phyloP scores from a whole-genome alignment of 192 early-diverging fungal species.

The Podila verticillata region DNA sequence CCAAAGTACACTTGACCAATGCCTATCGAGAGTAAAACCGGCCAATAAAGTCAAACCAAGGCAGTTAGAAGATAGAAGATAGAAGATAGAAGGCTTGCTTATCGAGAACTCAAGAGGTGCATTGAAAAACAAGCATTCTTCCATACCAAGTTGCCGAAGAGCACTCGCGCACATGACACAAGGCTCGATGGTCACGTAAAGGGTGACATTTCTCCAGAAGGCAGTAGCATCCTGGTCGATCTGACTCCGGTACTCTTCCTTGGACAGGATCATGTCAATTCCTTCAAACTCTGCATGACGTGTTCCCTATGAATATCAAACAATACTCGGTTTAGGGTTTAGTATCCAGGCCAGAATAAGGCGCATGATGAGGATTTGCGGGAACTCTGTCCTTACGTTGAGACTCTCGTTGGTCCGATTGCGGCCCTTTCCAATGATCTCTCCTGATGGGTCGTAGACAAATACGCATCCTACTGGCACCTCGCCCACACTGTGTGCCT shows the following conservation, averaged over 20 bases:
- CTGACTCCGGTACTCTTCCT: constrained; percentile 28
- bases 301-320: constrained; percentile 70
- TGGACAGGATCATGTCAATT: constrained; percentile 78
- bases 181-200: constrained; percentile 98
- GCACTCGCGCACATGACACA: constrained; percentile 99
- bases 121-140: not conserved
- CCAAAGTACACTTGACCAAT: constrained; percentile 93
- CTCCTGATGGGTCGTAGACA: constrained; percentile 64
- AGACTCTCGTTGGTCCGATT: constrained; percentile 89
- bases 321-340: not conserved
- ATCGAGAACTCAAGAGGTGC: not conserved
- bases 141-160: constrained; percentile 75
- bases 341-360: not conserved
- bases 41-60: too few species aligned
- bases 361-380: not conserved
- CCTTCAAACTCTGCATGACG: constrained; percentile 96
- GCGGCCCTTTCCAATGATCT: constrained; percentile 82
- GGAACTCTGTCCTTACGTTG: constrained; percentile 68
- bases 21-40: constrained; percentile 35
- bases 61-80: constrained; percentile 1
- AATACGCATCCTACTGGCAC: constrained; percentile 98
- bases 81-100: too few species aligned
- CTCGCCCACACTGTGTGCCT: constrained; percentile 84
- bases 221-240: constrained; percentile 26
- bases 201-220: constrained; percentile 57